Evolutionary conservation across 345 rosid genomes (phyloP), one percentile per base, ranked within the genome.

Genomic region (Dimocarpus longan): DNA sequence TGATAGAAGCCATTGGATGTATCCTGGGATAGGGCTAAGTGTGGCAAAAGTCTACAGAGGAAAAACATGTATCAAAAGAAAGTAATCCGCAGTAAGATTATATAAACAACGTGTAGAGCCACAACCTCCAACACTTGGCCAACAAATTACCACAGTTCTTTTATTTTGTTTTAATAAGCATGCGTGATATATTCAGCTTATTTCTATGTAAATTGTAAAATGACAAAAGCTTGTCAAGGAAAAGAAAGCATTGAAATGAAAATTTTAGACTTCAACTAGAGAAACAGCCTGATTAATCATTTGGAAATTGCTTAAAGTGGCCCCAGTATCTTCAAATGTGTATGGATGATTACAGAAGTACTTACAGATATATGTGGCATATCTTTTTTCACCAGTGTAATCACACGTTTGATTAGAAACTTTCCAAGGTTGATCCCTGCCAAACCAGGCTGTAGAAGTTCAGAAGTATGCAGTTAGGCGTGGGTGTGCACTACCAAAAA

Each of bases 391-490:
- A 96, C 94, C 87, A 92, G 80, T 0, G 89, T 93, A 52, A 94
- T 91, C 68, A 94, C 97, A 69, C 99, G 93, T 83, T 96, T 96
- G 60, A 96, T 93, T 79, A 96, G 91, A 90, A 94, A 94, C 80
- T 91, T 94, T 32, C 99, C 99, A 0, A 96, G 89, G 85, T 96
- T 96, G 89, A 96, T 94, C 81, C 98, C 99, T 73, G 93, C 93
- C 90, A 96, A 87, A 77, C 98, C 99, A 83, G 95, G 93, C 99
- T 96, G 93, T 75, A 77, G 80, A 84, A 85, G 76, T 85, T 74
- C 75, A 78, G 57, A 87, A 80, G 78, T 46, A 66, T 10, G 37
- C 6, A 26, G 77, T 54, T 76, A 84, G 82, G 62, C 54, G 24
- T 54, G 37, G 76, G 68, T 68, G 26, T 32, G 46, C 63, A 50